phyloP scores from a whole-genome alignment of 495 filamentous ascomycete species.

The Talaromyces thailandensis region DNA sequence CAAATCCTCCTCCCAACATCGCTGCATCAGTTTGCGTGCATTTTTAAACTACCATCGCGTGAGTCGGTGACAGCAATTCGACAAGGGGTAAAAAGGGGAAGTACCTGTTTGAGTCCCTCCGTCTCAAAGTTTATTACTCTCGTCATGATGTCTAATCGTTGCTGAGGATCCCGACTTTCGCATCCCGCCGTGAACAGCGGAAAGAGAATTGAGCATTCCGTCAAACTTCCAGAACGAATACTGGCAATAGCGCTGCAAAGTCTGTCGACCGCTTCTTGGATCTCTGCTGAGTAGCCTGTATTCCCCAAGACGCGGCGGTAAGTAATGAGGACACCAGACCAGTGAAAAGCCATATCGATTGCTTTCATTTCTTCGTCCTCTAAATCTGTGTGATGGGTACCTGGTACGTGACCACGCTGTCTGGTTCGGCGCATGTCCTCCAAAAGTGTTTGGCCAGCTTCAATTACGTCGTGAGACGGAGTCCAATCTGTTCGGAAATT shows the following conservation, averaged over 20 bases:
- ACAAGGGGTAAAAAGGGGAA: neutral
- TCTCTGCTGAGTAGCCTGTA: slow-evolving; percentile 41
- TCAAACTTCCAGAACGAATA: slow-evolving; percentile 57
- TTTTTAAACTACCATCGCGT: slow-evolving; percentile 26
- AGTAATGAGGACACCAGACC: slow-evolving; percentile 70
- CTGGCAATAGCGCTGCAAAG: slow-evolving; percentile 54
- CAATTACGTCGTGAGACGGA: slow-evolving; percentile 43
- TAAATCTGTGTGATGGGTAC: slow-evolving; percentile 23
- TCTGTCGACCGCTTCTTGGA: slow-evolving; percentile 54
- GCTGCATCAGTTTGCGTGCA: slow-evolving; percentile 35
- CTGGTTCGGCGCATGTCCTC: slow-evolving; percentile 35
- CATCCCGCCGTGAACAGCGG: slow-evolving; percentile 82
- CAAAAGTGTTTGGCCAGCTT: slow-evolving; percentile 47
- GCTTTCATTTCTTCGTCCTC: slow-evolving; percentile 54
- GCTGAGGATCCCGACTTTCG: slow-evolving; percentile 48
- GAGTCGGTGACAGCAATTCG: neutral
- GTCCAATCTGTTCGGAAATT: slow-evolving; percentile 46
- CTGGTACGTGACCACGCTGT: slow-evolving; percentile 21
- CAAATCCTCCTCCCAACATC: slow-evolving; percentile 32
- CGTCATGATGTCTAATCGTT: slow-evolving; percentile 53
- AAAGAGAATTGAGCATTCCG: slow-evolving; percentile 70
- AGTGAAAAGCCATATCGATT: slow-evolving; percentile 75
- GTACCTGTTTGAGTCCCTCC: slow-evolving; percentile 68
- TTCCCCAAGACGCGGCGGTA: slow-evolving; percentile 62
- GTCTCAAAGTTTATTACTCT: slow-evolving; percentile 63